Percentiles rank a stretch among this genome's conserved stretches.
Evolutionary conservation across 2,329 filamentous ascomycete species (phyloP).

Genomic region (Ophiocordyceps sinensis): DNA sequence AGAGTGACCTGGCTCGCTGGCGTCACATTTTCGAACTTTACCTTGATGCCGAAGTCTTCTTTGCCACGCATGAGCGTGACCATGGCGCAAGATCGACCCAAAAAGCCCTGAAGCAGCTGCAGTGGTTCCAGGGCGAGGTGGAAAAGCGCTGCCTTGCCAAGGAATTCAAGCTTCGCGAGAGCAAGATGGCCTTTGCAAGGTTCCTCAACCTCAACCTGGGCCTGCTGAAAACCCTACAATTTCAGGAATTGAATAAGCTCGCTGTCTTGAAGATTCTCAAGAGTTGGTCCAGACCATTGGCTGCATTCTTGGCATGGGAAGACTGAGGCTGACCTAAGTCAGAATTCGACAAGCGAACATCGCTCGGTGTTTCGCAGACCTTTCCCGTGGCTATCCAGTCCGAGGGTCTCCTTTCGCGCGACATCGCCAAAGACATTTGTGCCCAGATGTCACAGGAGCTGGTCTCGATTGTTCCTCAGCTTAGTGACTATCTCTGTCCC

Average conservation of each 20-base stretch:
- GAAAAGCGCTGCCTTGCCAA: conserved; percentile 41
- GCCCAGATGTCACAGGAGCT: conserved; percentile 60
- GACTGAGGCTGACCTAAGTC: neutral
- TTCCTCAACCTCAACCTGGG: conserved; percentile 62
- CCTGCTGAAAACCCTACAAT: conserved; percentile 67
- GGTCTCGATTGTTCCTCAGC: conserved; percentile 58
- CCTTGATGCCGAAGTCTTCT: conserved; percentile 67
- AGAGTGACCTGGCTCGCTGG: conserved; percentile 61
- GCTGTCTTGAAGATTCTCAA: conserved; percentile 77
- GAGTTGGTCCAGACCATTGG: conserved; percentile 33
- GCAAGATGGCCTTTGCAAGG: conserved; percentile 45
- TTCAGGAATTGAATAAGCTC: conserved; percentile 69
- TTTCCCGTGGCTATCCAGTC: conserved; percentile 47
- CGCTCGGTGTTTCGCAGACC: conserved; percentile 49
- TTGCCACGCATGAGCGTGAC: conserved; percentile 59
- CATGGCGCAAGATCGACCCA: conserved; percentile 52
- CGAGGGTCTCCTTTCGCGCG: conserved; percentile 46
- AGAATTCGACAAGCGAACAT: conserved; percentile 81
- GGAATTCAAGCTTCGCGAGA: conserved; percentile 52
- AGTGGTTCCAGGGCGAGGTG: conserved; percentile 59
- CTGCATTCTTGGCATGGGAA: neutral
- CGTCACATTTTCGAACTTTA: conserved; percentile 72
- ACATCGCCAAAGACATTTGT: conserved; percentile 62
- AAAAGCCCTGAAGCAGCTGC: conserved; percentile 51
- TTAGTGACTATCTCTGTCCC: conserved; percentile 75